Percentiles rank a stretch among this genome's conserved stretches.
These are phyloP conservation scores for Phytophthora brassicae DNA, from an alignment of 352 stramenopile genomes.

Conservation along the genomic window DNA sequence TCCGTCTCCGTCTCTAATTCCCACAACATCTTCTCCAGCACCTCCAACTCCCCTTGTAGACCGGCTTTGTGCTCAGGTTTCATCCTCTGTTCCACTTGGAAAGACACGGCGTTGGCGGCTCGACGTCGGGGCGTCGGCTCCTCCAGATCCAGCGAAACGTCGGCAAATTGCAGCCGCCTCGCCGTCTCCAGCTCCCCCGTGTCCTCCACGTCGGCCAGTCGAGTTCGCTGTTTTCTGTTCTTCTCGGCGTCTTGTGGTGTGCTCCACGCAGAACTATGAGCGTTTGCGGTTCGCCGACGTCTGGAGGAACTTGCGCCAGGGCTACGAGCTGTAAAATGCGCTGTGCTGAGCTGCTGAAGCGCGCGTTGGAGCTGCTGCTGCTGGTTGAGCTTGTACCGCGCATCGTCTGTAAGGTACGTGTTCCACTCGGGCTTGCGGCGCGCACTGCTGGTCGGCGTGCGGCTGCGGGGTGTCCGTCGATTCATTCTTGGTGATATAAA, in stretches of 20 bases:
- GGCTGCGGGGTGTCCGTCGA: slow-evolving; percentile 15
- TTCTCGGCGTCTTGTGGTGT: slow-evolving; percentile 10
- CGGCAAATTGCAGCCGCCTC: slow-evolving; percentile 23
- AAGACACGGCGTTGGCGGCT: slow-evolving; percentile 24
- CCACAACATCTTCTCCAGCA: slow-evolving; percentile 45
- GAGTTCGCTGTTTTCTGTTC: not conserved
- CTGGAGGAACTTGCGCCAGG: slow-evolving; percentile 15
- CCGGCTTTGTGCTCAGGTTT: slow-evolving; percentile 21
- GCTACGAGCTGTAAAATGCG: slow-evolving; percentile 40
- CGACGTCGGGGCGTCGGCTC: slow-evolving; percentile 13
- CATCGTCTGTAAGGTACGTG: slow-evolving; percentile 49
- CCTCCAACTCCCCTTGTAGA: slow-evolving; percentile 39
- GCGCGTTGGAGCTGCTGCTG: slow-evolving; percentile 44
- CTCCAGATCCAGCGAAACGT: slow-evolving; percentile 27
- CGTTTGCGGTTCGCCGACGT: not conserved
- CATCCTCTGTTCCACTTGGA: slow-evolving; percentile 28
- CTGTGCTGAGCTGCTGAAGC: slow-evolving; percentile 43
- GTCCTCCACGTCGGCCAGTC: slow-evolving; percentile 11
- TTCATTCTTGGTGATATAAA: slow-evolving; percentile 20
- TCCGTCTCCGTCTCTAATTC: slow-evolving; percentile 44
- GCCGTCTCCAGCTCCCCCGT: slow-evolving; percentile 24
- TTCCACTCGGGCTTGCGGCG: slow-evolving; percentile 49
- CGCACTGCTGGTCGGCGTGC: not conserved
- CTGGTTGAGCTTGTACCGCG: slow-evolving; percentile 50
- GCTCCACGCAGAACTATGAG: slow-evolving; percentile 16